Evolutionary conservation across 805 yeast species (phyloP), one percentile per base, ranked within the genome.

Genomic region (Candida patagonica): DNA sequence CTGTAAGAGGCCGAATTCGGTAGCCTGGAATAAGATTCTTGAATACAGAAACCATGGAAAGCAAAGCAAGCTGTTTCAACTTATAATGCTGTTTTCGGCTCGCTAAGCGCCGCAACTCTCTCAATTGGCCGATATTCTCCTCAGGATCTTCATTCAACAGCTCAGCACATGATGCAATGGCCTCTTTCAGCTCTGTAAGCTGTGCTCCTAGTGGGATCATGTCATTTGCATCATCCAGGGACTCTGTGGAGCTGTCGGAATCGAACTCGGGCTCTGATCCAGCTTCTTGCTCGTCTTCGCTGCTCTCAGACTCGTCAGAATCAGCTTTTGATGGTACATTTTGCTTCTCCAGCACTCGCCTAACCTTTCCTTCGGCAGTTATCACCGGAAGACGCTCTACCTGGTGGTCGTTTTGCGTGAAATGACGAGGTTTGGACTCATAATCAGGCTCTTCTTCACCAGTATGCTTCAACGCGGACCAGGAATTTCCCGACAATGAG

Each of bases 11-110:
- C 56, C 95, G 71, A 39, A 89, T 86, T 44, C 78, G 73, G 60
- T 89, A 89, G 6, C 92, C 80, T 1, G 98, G 98, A 1, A 92
- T 78, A 35, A 92, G 73, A 41, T 80, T 73, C 51, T 84, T 85
- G 68, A 85, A 85, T 3, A 86, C 83, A 0, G 94, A 85, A 2
- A 86, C 80, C 44, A 88, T 68, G 0, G 97, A 80, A 46, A 86
- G 63, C 44, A 87, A 63, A 0, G 95, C 73, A 40, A 87, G 66
- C 59, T 82, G 52, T 71, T 80, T 41, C 73, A 48, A 45, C 29
- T 49, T 49, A 33, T 43, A 66, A 49, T 80, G 78, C 49, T 70
- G 72, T 1, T 92, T 79, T 42, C 44, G 49, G 34, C 40, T 39
- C 25, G 53, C 47, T 13, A 48, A 44, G 9, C 52, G 54, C 4